phyloP scores from a whole-genome alignment of 2,329 filamentous ascomycete genomes.

The Arachnopeziza araneosa region DNA sequence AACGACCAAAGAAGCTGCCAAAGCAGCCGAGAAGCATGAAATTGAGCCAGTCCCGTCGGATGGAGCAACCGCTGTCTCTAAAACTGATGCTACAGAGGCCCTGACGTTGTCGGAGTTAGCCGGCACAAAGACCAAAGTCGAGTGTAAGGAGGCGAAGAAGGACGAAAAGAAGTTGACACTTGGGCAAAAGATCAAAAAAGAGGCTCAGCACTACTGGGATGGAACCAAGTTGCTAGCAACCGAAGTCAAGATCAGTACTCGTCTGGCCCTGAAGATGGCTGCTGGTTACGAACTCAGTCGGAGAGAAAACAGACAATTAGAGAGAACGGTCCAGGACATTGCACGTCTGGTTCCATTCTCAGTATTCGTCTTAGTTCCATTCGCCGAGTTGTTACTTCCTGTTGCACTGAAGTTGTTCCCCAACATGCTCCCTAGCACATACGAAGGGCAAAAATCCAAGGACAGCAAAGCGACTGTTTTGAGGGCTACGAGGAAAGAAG shows the following conservation, averaged over 20 bases:
- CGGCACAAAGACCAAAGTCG: constrained; percentile 54
- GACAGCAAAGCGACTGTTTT: constrained; percentile 81
- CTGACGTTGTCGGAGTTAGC: constrained; percentile 53
- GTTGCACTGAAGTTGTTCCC: constrained; percentile 92
- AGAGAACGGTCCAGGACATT: constrained; percentile 89
- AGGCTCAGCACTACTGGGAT: constrained; percentile 94
- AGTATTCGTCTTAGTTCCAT: constrained; percentile 93
- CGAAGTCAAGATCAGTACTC: constrained; percentile 88
- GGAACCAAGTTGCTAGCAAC: constrained; percentile 90
- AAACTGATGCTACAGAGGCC: constrained; percentile 28
- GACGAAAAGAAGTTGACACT: constrained; percentile 83
- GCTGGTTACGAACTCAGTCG: constrained; percentile 94
- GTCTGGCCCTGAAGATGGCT: constrained; percentile 92
- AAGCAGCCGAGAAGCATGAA: constrained; percentile 21
- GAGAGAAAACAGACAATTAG: constrained; percentile 86
- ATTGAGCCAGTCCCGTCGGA: constrained; percentile 22
- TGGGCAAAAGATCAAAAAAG: constrained; percentile 91
- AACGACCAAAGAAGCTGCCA: constrained; percentile 22
- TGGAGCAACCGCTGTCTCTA: constrained; percentile 26
- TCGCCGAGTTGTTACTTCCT: constrained; percentile 87
- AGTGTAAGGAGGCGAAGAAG: constrained; percentile 61
- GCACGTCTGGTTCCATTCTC: constrained; percentile 92
- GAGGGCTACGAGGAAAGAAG: constrained; percentile 84
- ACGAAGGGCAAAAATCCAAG: constrained; percentile 85
- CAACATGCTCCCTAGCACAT: constrained; percentile 94